Conservation (phyloP, 805 yeast species). For the Tanozyma kutaoensis region DNA sequence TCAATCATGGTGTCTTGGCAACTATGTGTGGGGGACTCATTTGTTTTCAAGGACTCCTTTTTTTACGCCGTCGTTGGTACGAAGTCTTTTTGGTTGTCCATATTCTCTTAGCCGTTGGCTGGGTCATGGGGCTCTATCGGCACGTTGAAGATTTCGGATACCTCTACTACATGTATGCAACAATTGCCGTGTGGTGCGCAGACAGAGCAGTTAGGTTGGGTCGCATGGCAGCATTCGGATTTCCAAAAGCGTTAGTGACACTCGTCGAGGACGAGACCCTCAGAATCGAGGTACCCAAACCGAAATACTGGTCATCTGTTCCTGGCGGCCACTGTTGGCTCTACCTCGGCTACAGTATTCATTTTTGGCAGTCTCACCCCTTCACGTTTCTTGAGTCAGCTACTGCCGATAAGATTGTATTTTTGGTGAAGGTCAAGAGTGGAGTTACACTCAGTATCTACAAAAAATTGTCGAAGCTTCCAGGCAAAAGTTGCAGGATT, state of each 20-base stretch:
- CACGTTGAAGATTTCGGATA: conserved; percentile 9
- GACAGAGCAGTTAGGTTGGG: background rate
- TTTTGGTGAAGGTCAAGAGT: conserved; percentile 22
- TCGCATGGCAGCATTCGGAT: background rate
- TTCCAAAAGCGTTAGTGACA: background rate
- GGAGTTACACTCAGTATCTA: conserved; percentile 22
- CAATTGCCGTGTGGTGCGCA: background rate
- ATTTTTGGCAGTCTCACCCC: conserved; percentile 53
- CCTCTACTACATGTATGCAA: conserved; percentile 4
- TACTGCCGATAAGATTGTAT: conserved; percentile 8
- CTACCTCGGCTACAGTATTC: conserved; percentile 25
- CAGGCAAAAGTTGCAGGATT: conserved; percentile 13
- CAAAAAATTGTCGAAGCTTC: conserved; percentile 11
- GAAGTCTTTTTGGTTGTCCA: no score
- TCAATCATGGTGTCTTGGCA: conserved; percentile 5
- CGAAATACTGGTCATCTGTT: background rate
- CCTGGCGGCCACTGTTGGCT: background rate
- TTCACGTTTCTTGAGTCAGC: conserved; percentile 24
- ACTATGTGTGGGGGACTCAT: conserved; percentile 4
- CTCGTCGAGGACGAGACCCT: background rate
- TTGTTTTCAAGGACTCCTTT: conserved; percentile 5
- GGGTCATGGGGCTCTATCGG: background rate
- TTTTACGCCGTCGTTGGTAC: no score
- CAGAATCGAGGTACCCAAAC: background rate
- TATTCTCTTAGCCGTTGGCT: no score